Conservation (phyloP, 495 filamentous ascomycete genomes). For the Podospora bellae-mahoneyi region DNA sequence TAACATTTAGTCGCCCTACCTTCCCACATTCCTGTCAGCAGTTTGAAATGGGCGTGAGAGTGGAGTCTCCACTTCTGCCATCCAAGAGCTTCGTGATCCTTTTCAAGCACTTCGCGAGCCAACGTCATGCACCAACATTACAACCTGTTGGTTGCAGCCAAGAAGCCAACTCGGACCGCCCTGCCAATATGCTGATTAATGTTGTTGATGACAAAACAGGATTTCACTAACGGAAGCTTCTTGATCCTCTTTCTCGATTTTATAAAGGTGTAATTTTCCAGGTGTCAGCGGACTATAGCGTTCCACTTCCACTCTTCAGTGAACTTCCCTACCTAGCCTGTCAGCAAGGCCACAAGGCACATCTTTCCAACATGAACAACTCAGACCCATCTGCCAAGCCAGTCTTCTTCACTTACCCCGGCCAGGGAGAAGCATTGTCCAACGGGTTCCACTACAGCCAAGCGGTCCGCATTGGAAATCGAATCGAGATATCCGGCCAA, state of each 20-base stretch:
- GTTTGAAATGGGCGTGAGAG: too few relatives aligned
- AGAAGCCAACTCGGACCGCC: slow-evolving; percentile 37
- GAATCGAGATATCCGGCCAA: slow-evolving; percentile 16
- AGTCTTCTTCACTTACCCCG: slow-evolving; percentile 39
- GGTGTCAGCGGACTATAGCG: too few relatives aligned
- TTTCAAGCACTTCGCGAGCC: not conserved
- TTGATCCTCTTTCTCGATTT: not conserved
- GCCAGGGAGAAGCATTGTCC: slow-evolving; percentile 17
- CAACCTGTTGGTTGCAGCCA: slow-evolving; percentile 45
- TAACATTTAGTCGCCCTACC: too few relatives aligned
- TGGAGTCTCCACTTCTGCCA: too few relatives aligned
- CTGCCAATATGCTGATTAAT: slow-evolving; percentile 37
- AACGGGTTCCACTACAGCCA: slow-evolving; percentile 11
- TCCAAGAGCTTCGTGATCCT: not conserved
- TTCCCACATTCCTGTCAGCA: too few relatives aligned
- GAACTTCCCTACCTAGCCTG: too few relatives aligned
- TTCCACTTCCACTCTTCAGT: too few relatives aligned
- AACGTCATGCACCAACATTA: slow-evolving; percentile 35
- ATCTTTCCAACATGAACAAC: not conserved
- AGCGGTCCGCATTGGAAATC: slow-evolving; percentile 12
- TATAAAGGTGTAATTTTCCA: not conserved
- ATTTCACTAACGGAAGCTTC: not conserved
- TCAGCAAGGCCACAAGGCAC: not conserved
- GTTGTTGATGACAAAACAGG: not conserved
- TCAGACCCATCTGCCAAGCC: not conserved